Evolutionary conservation across 1,284 basidiomycete species (phyloP).

Genomic region (Austroboletus novae-zelandiae): DNA sequence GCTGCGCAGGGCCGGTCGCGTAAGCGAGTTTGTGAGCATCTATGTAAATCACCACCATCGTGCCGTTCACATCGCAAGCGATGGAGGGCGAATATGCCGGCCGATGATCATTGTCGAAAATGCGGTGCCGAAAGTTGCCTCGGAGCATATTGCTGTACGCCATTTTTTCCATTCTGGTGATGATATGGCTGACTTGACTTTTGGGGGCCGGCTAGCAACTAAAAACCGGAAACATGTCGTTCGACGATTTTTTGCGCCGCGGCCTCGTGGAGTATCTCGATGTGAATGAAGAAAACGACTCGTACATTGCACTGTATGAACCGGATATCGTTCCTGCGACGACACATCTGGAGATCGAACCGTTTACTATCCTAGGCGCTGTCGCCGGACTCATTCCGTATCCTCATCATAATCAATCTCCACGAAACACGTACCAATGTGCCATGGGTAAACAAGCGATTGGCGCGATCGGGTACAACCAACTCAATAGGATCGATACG

Average conservation of each 20-base stretch:
- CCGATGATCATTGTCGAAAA: constrained; percentile 98
- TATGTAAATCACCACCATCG: constrained; percentile 97
- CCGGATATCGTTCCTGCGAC: constrained; percentile 77
- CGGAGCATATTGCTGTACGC: constrained; percentile 76
- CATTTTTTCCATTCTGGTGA: constrained; percentile 4
- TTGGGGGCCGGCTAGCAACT: constrained; percentile 53
- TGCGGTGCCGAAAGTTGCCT: constrained; percentile 73
- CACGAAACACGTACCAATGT: constrained; percentile 98
- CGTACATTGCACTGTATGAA: constrained; percentile 96
- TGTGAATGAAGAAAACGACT: constrained; percentile 99
- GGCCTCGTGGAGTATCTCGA: constrained; percentile 99
- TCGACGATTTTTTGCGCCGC: constrained; percentile 92
- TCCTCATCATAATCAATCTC: constrained; percentile 99
- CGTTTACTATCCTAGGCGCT: constrained; percentile 96
- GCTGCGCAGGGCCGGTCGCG: constrained; percentile 85
- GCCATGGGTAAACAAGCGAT: constrained; percentile 99
- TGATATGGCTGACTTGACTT: constrained; percentile 16
- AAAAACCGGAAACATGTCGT: constrained; percentile 77
- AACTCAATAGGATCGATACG: constrained; percentile 97
- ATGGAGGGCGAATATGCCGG: constrained; percentile 97
- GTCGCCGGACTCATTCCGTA: constrained; percentile 99
- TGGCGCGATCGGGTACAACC: constrained; percentile 98
- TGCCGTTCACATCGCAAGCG: constrained; percentile 95
- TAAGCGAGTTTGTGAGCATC: constrained; percentile 96
- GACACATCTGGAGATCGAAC: constrained; percentile 98